Evolutionary conservation across 2,329 filamentous ascomycete species (phyloP), one percentile per base, ranked within the genome.

Genomic region (Neopestalotiopsis sp.): DNA sequence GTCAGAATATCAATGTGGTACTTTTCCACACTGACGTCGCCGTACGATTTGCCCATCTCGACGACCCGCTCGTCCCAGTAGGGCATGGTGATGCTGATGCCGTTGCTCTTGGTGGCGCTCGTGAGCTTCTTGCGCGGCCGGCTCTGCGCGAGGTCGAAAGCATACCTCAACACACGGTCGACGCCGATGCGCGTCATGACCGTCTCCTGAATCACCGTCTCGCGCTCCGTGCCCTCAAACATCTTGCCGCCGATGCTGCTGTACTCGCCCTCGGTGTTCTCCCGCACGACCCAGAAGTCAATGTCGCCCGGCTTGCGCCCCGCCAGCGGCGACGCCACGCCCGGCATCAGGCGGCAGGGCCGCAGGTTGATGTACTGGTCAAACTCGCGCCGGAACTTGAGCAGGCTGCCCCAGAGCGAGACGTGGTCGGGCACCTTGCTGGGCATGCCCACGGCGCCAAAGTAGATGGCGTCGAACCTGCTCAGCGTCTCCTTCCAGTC

Each of bases 301-400:
- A 90, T 85, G 65, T 91, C 88, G 0, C 88, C 88, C 0, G 85
- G 82, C 72, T 83, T 81, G 68, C 86, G 79, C 68, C 84, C 81
- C 0, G 80, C 81, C 14, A 92, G 80, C 0, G 90, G 90, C 5
- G 86, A 89, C 57, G 82, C 79, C 0, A 89, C 89, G 7, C 90
- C 90, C 0, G 85, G 85, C 75, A 92, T 85, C 40, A 91, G 83
- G 12, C 87, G 86, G 1, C 88, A 90, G 0, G 90, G 91, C 0
- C 91, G 85, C 0, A 92, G 85, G 71, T 92, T 93, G 71, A 91
- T 86, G 74, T 91, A 92, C 74, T 92, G 90, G 70, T 92, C 90
- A 61, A 92, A 84, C 49, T 88, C 85, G 65, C 91, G 89, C 49
- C 91, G 87, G 74, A 93, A 92, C 20, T 89, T 89, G 7, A 93